Percentiles rank a stretch among this genome's conserved stretches.
phyloP scores from a whole-genome alignment of 179 eudicot species.

The Carnegiea gigantea region DNA sequence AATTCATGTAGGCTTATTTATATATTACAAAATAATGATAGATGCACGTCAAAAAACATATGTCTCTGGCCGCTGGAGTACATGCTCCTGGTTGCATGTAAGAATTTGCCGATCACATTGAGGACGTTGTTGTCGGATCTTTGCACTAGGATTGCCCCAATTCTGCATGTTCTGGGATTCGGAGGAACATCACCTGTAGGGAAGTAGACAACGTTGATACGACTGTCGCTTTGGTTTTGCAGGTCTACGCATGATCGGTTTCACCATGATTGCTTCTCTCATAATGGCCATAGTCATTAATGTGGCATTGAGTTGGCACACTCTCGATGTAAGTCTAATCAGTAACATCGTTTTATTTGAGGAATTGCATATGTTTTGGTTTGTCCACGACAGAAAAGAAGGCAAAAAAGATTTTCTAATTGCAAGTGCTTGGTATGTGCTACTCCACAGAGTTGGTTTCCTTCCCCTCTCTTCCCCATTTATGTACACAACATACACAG shows the following conservation, averaged over 20 bases:
- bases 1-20: too few relatives aligned
- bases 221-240: background rate
- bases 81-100: too few relatives aligned
- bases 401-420: background rate
- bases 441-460: constrained; percentile 57
- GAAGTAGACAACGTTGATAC: too few relatives aligned
- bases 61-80: too few relatives aligned
- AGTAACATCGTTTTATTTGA: background rate
- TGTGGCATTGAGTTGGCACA: constrained; percentile 49
- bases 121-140: too few relatives aligned
- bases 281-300: constrained; percentile 43
- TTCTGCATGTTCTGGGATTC: too few relatives aligned
- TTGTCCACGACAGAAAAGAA: too few relatives aligned
- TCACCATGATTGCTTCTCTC: constrained; percentile 45
- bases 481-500: constrained; percentile 54
- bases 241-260: constrained; percentile 62
- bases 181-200: too few relatives aligned
- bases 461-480: constrained; percentile 53
- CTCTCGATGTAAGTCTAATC: constrained; percentile 57
- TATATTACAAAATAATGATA: too few relatives aligned
- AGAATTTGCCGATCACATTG: too few relatives aligned
- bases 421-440: background rate
- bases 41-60: too few relatives aligned
- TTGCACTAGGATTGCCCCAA: too few relatives aligned
- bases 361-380: background rate